phyloP scores from a whole-genome alignment of 345 rosid species.

The Microthlaspi erraticum region DNA sequence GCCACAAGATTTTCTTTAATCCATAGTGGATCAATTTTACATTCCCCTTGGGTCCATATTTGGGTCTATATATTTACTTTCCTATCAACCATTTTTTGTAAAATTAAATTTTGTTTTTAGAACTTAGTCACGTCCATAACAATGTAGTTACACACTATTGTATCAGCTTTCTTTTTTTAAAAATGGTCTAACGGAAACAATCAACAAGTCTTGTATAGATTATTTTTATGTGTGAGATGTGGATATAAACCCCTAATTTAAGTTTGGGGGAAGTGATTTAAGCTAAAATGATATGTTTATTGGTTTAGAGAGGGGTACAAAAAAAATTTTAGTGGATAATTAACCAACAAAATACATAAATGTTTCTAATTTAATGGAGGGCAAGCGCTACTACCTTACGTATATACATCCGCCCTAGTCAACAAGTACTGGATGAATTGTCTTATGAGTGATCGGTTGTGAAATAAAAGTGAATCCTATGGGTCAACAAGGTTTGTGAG shows the following conservation, averaged over 20 bases:
- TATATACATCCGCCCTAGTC: background rate
- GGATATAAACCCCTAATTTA: no score
- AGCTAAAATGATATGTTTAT: background rate
- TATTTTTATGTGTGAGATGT: no score
- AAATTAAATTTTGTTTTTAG: background rate
- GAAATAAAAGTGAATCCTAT: background rate
- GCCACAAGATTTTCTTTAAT: slow-evolving; percentile 15
- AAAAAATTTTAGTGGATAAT: background rate
- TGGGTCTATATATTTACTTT: slow-evolving; percentile 9
- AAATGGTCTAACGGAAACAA: no score
- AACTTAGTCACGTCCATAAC: slow-evolving; percentile 28
- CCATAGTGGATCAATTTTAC: slow-evolving; percentile 31
- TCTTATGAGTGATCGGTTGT: slow-evolving; percentile 10
- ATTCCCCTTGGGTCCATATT: slow-evolving; percentile 9
- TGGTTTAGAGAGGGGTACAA: background rate
- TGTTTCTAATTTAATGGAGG: background rate
- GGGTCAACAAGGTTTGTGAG: background rate
- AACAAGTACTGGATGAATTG: background rate
- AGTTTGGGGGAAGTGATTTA: background rate
- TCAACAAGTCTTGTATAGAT: no score
- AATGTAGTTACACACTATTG: background rate
- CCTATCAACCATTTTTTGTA: background rate
- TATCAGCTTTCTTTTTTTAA: no score
- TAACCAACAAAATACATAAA: background rate
- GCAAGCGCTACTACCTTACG: background rate